Percentiles rank a stretch among this genome's conserved stretches.
Evolutionary conservation across 1,284 basidiomycete genomes (phyloP).

Genomic region (Chalciporus sp.): DNA sequence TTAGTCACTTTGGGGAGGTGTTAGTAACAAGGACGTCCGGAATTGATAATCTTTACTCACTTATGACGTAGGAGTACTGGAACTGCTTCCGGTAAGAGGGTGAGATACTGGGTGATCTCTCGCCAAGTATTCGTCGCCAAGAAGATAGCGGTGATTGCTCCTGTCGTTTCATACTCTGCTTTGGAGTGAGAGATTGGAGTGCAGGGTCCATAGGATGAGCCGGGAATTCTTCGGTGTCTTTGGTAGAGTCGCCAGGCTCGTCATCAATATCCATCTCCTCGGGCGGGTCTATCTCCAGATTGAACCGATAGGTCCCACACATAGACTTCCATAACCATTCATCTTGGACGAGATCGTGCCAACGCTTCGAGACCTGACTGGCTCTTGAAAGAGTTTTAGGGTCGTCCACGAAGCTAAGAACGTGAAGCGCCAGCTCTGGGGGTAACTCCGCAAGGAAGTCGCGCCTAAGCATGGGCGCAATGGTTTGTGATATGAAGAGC

Average conservation of each 20-base stretch:
- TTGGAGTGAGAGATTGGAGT: conserved; percentile 39
- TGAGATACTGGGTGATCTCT: conserved; percentile 16
- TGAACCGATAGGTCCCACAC: conserved; percentile 66
- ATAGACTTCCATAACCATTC: conserved; percentile 86
- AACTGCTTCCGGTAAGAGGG: conserved; percentile 76
- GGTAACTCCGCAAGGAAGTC: conserved; percentile 88
- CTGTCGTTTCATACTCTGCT: conserved; percentile 34
- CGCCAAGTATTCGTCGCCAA: conserved; percentile 20
- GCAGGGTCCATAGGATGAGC: conserved; percentile 42
- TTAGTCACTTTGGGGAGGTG: conserved; percentile 62
- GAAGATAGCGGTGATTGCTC: conserved; percentile 26
- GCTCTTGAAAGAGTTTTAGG: conserved; percentile 76
- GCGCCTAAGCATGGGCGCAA: conserved; percentile 82
- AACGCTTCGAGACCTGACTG: conserved; percentile 74
- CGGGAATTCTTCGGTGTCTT: conserved; percentile 37
- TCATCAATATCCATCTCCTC: conserved; percentile 18
- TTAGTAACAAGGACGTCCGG: conserved; percentile 1
- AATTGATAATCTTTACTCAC: conserved; percentile 43
- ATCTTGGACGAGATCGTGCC: conserved; percentile 80
- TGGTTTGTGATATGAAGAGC: conserved; percentile 72
- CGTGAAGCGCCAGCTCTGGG: conserved; percentile 80
- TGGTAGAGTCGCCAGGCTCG: conserved; percentile 21
- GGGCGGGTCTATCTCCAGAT: conserved; percentile 15
- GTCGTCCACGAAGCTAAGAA: conserved; percentile 84
- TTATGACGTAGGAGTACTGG: conserved; percentile 75